Evolutionary conservation across 2,329 filamentous ascomycete genomes (phyloP).

Genomic region (Gyromitra esculenta): DNA sequence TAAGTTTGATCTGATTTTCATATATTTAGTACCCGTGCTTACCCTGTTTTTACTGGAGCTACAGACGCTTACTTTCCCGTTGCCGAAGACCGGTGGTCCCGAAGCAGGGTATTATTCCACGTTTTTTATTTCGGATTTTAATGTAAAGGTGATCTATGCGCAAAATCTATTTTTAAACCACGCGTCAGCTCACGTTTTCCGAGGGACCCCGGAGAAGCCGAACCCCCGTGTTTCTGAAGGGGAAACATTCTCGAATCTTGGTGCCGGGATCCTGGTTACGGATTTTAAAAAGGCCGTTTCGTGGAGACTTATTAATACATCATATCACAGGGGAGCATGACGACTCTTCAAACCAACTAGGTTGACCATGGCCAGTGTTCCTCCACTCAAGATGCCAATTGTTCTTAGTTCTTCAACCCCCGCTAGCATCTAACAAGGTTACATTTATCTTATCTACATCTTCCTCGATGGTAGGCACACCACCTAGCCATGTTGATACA

Average conservation of each 20-base stretch:
- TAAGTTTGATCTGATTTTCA: too few species aligned
- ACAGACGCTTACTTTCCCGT: neutral
- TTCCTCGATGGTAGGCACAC: too few species aligned
- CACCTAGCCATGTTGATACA: too few species aligned
- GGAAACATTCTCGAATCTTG: neutral
- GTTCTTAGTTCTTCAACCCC: too few species aligned
- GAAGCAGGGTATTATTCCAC: neutral
- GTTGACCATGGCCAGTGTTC: neutral
- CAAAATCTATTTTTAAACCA: neutral
- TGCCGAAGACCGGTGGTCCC: neutral
- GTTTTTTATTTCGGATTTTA: neutral
- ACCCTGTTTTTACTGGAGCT: too few species aligned
- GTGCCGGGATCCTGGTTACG: neutral
- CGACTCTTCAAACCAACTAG: neutral
- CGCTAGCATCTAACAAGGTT: too few species aligned
- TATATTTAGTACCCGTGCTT: too few species aligned
- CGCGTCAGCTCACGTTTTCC: neutral
- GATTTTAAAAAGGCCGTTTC: neutral
- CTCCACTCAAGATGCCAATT: too few species aligned
- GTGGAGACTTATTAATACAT: neutral
- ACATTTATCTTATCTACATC: too few species aligned
- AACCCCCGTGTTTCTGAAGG: neutral
- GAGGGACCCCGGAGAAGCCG: neutral
- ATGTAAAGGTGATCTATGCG: neutral
- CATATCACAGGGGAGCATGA: neutral